A percentile compares a stretch with the other conserved stretches of the same genome.
Evolutionary conservation across 164 flowering plant species (phyloP).

Genomic region (Magnolia kwangsiensis): DNA sequence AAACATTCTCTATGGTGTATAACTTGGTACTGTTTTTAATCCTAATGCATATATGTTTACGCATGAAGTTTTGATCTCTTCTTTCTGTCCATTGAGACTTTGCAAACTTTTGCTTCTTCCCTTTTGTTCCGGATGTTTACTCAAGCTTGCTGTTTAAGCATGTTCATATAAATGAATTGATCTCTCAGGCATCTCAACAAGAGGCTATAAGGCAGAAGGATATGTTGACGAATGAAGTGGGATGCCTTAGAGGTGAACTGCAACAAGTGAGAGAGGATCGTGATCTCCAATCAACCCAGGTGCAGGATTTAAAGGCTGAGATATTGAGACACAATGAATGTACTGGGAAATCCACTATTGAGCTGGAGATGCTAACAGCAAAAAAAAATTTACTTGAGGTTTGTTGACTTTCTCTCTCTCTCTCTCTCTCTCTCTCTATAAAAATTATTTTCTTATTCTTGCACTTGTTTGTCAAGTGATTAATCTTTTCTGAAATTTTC

Average conservation of each 20-base stretch:
- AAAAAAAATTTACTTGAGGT: slow-evolving; percentile 64
- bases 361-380: slow-evolving; percentile 42
- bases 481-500: background rate
- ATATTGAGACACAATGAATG: slow-evolving; percentile 41
- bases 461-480: background rate
- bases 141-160: too few species aligned
- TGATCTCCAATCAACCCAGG: slow-evolving; percentile 39
- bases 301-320: slow-evolving; percentile 39
- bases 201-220: slow-evolving; percentile 56
- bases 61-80: too few species aligned
- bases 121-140: too few species aligned
- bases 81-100: too few species aligned
- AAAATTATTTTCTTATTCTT: background rate
- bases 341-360: slow-evolving; percentile 45
- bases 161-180: background rate
- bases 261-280: slow-evolving; percentile 65
- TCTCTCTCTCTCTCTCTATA: too few species aligned
- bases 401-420: slow-evolving; percentile 6
- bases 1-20: too few species aligned
- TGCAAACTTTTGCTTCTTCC: too few species aligned
- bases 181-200: slow-evolving; percentile 44
- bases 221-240: slow-evolving; percentile 36
- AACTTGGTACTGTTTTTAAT: too few species aligned
- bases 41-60: too few species aligned
- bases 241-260: slow-evolving; percentile 40